Conservation (phyloP, 1,284 basidiomycete genomes). For the Singerocomus inundabilis region DNA sequence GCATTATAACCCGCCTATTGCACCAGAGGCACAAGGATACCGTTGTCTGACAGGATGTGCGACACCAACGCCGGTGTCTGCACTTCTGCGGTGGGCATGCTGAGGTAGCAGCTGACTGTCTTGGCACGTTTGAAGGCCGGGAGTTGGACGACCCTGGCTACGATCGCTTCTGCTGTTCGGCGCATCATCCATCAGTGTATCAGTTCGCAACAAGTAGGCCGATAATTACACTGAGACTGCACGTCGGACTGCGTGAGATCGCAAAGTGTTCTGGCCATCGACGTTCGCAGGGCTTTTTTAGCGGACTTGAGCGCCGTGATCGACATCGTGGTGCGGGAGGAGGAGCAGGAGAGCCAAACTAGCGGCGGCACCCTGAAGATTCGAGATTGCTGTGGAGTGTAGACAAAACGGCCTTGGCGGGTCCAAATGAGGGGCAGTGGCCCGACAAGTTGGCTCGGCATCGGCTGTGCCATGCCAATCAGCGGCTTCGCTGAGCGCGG, state of each 20-base stretch:
- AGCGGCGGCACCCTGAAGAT: neutral
- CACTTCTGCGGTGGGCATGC: constrained; percentile 71
- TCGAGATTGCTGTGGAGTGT: constrained; percentile 1
- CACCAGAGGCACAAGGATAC: too few species aligned
- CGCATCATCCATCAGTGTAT: constrained; percentile 1
- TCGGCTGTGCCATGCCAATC: neutral
- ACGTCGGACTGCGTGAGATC: constrained; percentile 44
- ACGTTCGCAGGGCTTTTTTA: constrained; percentile 58
- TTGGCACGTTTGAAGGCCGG: constrained; percentile 49
- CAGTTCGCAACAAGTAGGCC: too few species aligned
- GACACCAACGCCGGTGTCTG: constrained; percentile 50
- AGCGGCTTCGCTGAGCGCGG: constrained; percentile 5
- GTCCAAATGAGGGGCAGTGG: neutral
- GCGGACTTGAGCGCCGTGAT: constrained; percentile 27
- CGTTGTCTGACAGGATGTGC: constrained; percentile 23
- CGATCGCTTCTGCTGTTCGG: constrained; percentile 53
- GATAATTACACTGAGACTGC: constrained; percentile 55
- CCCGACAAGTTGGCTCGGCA: constrained; percentile 14
- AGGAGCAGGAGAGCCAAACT: constrained; percentile 1
- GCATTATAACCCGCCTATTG: too few species aligned
- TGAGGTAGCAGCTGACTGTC: constrained; percentile 70
- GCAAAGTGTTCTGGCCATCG: constrained; percentile 44
- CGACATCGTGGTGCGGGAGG: constrained; percentile 26
- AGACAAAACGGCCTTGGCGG: neutral
- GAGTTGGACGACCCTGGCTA: constrained; percentile 45